phyloP scores from a whole-genome alignment of 2,329 filamentous ascomycete species.

The Pestalotiopsis sp. region DNA sequence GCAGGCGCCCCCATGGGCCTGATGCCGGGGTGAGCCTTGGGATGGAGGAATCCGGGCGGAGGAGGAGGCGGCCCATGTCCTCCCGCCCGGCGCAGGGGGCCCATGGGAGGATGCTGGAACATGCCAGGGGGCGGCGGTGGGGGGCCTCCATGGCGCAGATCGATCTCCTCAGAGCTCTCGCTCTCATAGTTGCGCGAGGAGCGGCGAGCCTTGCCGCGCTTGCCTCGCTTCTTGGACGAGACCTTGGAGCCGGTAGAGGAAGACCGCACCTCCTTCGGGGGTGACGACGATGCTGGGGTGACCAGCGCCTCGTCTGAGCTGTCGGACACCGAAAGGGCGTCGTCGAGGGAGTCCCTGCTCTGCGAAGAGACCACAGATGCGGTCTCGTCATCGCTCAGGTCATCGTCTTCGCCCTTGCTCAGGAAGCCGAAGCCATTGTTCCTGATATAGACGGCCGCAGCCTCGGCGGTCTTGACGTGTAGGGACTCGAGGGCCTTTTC shows the following conservation, averaged over 20 bases:
- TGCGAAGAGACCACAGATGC: slow-evolving; percentile 26
- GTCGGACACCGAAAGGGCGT: slow-evolving; percentile 26
- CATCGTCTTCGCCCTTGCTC: slow-evolving; percentile 20
- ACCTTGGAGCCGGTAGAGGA: neutral
- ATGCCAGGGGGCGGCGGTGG: neutral
- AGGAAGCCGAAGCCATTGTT: slow-evolving; percentile 28
- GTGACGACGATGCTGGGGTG: slow-evolving; percentile 16
- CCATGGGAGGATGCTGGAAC: neutral
- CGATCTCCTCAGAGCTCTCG: neutral
- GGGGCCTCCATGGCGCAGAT: neutral
- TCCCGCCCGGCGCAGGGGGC: neutral
- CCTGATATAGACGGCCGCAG: slow-evolving; percentile 26
- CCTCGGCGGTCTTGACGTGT: slow-evolving; percentile 30
- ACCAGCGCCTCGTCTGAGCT: slow-evolving; percentile 28
- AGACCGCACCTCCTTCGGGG: neutral
- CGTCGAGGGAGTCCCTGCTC: slow-evolving; percentile 24
- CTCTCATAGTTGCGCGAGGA: neutral
- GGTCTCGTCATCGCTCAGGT: slow-evolving; percentile 21
- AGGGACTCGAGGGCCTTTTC: slow-evolving; percentile 28
- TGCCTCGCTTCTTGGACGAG: slow-evolving; percentile 6
- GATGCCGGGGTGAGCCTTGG: too few relatives aligned
- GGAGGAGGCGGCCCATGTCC: neutral
- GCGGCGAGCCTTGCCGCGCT: slow-evolving; percentile 1
- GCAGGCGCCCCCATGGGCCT: too few relatives aligned
- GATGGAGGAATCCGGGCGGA: neutral